Conservation (phyloP, 805 yeast species). For the Barnettozyma sp. region DNA sequence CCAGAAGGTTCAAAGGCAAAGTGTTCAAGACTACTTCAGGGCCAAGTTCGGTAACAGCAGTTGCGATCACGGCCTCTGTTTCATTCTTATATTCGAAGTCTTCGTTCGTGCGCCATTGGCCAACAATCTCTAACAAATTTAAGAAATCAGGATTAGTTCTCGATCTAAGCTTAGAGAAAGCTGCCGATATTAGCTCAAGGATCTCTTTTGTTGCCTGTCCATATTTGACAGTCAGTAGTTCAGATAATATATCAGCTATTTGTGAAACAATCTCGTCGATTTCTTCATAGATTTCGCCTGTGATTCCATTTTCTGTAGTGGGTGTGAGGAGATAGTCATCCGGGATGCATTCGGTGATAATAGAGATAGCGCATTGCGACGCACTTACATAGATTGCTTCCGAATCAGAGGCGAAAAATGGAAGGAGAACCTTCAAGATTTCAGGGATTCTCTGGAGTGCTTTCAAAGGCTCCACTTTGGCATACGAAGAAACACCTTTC, state of each 20-base stretch:
- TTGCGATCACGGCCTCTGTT: conserved; percentile 73
- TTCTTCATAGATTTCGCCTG: conserved; percentile 45
- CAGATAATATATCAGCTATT: conserved; percentile 49
- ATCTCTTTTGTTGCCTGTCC: conserved; percentile 71
- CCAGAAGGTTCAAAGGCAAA: conserved; percentile 72
- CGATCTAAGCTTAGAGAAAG: conserved; percentile 55
- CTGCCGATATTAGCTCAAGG: conserved; percentile 56
- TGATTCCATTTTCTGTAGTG: conserved; percentile 25
- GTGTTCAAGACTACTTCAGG: conserved; percentile 72
- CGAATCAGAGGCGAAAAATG: conserved; percentile 62
- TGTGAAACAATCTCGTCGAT: conserved; percentile 48
- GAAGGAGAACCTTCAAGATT: conserved; percentile 47
- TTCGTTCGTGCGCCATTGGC: conserved; percentile 81
- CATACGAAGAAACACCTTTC: conserved; percentile 58
- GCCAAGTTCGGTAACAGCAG: conserved; percentile 76
- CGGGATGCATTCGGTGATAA: conserved; percentile 60
- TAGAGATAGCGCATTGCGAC: conserved; percentile 79
- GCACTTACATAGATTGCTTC: conserved; percentile 66
- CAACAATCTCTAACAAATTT: conserved; percentile 61
- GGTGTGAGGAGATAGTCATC: conserved; percentile 53
- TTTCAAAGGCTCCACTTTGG: conserved; percentile 42
- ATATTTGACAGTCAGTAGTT: conserved; percentile 63
- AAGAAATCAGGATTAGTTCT: conserved; percentile 68
- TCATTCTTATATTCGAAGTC: conserved; percentile 57
- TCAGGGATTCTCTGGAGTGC: conserved; percentile 53